A percentile compares a stretch with the other conserved stretches of the same genome.
Evolutionary conservation across 345 rosid species (phyloP).

Genomic region (Dipteronia sinensis): DNA sequence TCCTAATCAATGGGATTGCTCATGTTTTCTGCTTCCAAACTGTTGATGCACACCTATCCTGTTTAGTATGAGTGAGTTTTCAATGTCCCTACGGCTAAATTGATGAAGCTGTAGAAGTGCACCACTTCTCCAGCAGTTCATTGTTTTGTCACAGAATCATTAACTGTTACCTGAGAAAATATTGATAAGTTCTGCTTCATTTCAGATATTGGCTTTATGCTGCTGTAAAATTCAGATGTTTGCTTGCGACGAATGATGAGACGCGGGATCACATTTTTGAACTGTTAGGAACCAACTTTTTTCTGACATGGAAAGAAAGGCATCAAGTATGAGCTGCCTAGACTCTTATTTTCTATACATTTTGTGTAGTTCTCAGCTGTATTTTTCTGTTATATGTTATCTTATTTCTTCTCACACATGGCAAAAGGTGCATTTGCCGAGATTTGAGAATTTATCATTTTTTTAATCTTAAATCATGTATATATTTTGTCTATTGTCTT

Average conservation of each 20-base stretch:
- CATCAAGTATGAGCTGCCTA: slow-evolving; percentile 55
- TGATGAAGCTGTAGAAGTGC: background rate
- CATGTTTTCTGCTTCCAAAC: background rate
- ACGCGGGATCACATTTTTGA: slow-evolving; percentile 97
- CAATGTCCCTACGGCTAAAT: no score
- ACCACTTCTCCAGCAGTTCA: background rate
- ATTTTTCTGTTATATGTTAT: background rate
- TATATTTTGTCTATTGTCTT: background rate
- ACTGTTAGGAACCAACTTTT: slow-evolving; percentile 66
- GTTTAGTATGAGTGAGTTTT: background rate
- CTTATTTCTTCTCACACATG: background rate
- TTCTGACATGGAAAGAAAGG: slow-evolving; percentile 86
- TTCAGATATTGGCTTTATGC: slow-evolving; percentile 93
- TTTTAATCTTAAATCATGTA: background rate
- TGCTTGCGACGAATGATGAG: slow-evolving; percentile 87
- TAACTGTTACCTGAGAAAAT: background rate
- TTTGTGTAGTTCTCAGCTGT: background rate
- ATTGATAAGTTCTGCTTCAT: background rate
- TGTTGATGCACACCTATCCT: background rate
- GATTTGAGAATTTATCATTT: background rate
- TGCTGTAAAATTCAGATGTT: slow-evolving; percentile 74
- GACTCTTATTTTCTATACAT: background rate
- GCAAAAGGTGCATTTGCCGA: background rate
- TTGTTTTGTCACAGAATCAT: background rate
- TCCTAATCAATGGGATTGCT: background rate